Base-by-base conservation (phyloP, 441 rosid genomes). In the Arabidopsis hybrid region DNA sequence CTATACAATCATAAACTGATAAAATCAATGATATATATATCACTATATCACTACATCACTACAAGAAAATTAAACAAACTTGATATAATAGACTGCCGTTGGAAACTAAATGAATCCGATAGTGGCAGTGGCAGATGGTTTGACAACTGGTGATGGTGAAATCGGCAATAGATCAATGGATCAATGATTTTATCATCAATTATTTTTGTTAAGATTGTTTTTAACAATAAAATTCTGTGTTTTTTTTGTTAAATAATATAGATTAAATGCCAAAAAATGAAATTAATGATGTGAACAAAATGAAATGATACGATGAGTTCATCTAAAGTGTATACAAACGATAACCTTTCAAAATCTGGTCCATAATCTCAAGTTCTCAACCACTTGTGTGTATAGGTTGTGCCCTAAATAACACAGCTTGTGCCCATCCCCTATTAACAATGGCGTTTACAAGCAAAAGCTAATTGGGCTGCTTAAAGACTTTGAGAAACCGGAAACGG, bases 301-400 rank as follows among this genome's bases (percentile, higher is more conserved):
- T 10, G 46, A 5, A 16, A 58, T 8, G 13, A 34, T n/a, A 58
- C 3, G 42, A 3, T 14, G 16, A 58, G 62, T 57, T 59, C n/a
- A 8, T 38, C 17, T 59, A 17, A 17, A 59, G 7, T 9, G 29
- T 32, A 17, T 2, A 17, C 16, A 47, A 36, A 36, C 53, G 8
- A 42, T 17, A 35, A 53, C 12, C 46, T 46, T 69, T 18, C 36
- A 58, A 58, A 68, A 34, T 35, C 57, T 58, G 73, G 65, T 57
- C 72, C 57, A 35, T 35, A 58, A 36, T 38, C 47, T 34, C 21
- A 57, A 45, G 13, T 57, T 69, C 10, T 18, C 13, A 40, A 42
- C 73, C n/a, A 69, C 73, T 45, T 58, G 26, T 58, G 36, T 56
- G 29, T 47, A 49, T 70, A 60, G 74, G 67, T 60, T 71, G 67